These are phyloP conservation scores for Trifolium pratense DNA, from an alignment of 306 rosid species.

Conservation along the genomic window DNA sequence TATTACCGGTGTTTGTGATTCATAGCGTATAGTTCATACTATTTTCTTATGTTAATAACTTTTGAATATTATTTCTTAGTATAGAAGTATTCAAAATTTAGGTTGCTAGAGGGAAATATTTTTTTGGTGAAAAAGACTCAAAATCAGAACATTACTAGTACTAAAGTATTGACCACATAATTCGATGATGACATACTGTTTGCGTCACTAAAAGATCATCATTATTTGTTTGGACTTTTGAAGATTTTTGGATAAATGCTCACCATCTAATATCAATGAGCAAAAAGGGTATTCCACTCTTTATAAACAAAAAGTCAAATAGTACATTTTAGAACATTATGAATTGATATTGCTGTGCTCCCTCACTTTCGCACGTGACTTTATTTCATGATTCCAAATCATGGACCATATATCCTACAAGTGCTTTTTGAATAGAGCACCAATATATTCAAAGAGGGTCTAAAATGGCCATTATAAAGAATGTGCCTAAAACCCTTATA, in stretches of 20 bases:
- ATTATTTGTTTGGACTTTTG: not conserved
- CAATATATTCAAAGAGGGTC: constrained; percentile 33
- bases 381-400: constrained; percentile 47
- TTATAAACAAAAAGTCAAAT: constrained; percentile 38
- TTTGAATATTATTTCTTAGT: not conserved
- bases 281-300: constrained; percentile 43
- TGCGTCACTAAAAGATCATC: not conserved
- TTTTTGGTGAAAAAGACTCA: not conserved
- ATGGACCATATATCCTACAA: constrained; percentile 50
- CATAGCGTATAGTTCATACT: too few relatives aligned
- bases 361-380: constrained; percentile 30
- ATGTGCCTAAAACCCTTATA: constrained; percentile 33
- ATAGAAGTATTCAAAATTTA: not conserved
- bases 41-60: too few relatives aligned
- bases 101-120: not conserved
- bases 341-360: constrained; percentile 22
- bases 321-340: not conserved
- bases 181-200: not conserved
- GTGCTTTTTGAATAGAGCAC: constrained; percentile 54
- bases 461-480: constrained; percentile 35
- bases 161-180: not conserved
- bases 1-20: too few relatives aligned
- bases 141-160: not conserved
- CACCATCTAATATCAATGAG: constrained; percentile 1
- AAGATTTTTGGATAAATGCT: not conserved